Evolutionary conservation across 345 rosid genomes (phyloP).

Genomic region (Triadica sebifera): DNA sequence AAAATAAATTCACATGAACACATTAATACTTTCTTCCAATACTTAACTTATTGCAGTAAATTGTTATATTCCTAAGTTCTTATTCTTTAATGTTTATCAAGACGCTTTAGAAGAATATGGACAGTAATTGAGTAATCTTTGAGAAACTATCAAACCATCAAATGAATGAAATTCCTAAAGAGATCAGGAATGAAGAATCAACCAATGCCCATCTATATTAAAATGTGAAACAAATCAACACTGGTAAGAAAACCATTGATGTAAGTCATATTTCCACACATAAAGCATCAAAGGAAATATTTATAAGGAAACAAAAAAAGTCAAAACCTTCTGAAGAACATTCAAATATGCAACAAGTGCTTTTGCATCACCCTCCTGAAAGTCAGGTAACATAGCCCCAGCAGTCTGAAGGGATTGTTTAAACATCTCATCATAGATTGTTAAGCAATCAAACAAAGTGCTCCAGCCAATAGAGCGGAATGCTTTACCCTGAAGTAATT

Average conservation of each 20-base stretch:
- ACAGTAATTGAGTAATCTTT: neutral
- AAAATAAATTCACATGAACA: neutral
- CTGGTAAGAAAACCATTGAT: conserved; percentile 2
- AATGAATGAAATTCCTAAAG: neutral
- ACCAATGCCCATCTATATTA: neutral
- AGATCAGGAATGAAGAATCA: neutral
- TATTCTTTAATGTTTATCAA: neutral
- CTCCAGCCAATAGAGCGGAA: conserved; percentile 93
- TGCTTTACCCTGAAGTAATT: conserved; percentile 80
- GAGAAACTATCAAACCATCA: neutral
- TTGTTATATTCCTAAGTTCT: neutral
- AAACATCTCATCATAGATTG: conserved; percentile 83
- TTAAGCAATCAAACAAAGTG: conserved; percentile 83
- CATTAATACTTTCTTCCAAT: neutral
- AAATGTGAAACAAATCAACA: neutral
- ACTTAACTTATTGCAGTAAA: neutral
- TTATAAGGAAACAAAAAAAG: conserved; percentile 8
- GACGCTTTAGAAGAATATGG: neutral
- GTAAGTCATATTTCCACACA: neutral
- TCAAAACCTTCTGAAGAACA: conserved; percentile 83
- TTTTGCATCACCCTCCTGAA: conserved; percentile 92
- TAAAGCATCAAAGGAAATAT: neutral
- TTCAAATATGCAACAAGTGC: conserved; percentile 95
- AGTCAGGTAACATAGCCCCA: conserved; percentile 88
- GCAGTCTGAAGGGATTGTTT: conserved; percentile 81